Percentiles rank a stretch among this genome's conserved stretches.
phyloP scores from a whole-genome alignment of 2,329 filamentous ascomycete genomes.

The Didymella segeticola region DNA sequence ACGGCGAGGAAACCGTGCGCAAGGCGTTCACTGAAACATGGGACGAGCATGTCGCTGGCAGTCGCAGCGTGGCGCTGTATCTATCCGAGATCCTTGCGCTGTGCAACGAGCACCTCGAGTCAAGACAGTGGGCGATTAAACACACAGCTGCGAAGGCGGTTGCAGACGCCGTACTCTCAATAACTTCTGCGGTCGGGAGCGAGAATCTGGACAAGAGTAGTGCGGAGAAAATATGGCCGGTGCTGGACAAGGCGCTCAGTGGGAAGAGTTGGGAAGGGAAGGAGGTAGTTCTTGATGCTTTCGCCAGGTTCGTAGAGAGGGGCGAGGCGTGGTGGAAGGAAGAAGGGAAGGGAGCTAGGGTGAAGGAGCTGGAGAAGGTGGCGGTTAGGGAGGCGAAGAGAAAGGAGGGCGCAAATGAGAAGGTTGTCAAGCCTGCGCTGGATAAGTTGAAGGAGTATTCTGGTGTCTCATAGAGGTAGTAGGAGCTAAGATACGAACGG shows the following conservation, averaged over 20 bases:
- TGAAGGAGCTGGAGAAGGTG: constrained; percentile 72
- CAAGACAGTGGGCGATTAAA: constrained; percentile 87
- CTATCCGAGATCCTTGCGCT: constrained; percentile 80
- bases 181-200: constrained; percentile 62
- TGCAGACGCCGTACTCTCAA: constrained; percentile 73
- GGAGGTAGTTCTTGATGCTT: constrained; percentile 79
- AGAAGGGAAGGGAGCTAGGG: constrained; percentile 62
- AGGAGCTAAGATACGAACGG: too few species aligned
- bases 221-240: constrained; percentile 76
- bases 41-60: constrained; percentile 88
- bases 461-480: background rate
- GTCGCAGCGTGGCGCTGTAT: constrained; percentile 81
- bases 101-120: constrained; percentile 72
- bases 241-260: constrained; percentile 78
- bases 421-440: constrained; percentile 28
- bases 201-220: constrained; percentile 67
- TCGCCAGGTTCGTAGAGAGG: constrained; percentile 77
- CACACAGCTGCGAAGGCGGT: constrained; percentile 85
- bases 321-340: constrained; percentile 65
- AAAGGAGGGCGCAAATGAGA: constrained; percentile 78
- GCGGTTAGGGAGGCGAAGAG: constrained; percentile 83
- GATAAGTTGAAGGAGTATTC: constrained; percentile 22
- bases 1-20: constrained; percentile 78
- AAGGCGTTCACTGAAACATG: constrained; percentile 86
- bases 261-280: constrained; percentile 95